Evolutionary conservation across 805 yeast species (phyloP), one percentile per base, ranked within the genome.

Genomic region (Kodamaea lidongshanica): DNA sequence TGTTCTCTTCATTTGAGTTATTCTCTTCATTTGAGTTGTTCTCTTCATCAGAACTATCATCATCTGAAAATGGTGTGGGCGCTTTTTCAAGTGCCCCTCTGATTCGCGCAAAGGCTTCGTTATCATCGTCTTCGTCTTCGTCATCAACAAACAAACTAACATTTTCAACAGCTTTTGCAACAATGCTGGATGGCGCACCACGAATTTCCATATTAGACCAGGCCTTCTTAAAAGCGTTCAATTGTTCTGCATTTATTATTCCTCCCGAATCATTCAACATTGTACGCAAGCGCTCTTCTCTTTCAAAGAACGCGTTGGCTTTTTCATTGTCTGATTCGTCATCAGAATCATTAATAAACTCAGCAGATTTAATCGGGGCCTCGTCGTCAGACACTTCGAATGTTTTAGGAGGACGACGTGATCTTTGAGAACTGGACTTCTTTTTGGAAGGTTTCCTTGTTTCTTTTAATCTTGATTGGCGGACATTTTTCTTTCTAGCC

Each of bases 291-390:
- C 58, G 52, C 33, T 61, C 60, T 42, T 80, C 88, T 35, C 72
- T 64, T 24, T 54, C 75, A 46, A 71, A 79, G 45, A 79, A 79
- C 17, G 43, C 63, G 3, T 44, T 47, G 30, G 67, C 73, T 23
- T 61, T 60, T 27, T 75, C 84, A 9, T 64, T 74, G 43, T 77
- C 84, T 4, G 72, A 63, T 7, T 69, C 77, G 43, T 77, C 83
- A 46, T 78, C 86, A 2, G 83, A 75, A 30, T 70, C 79, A 29
- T 60, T 60, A 26, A 79, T 69, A 40, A 54, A 70, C 33, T 70
- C 76, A 4, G 77, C 55, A 1, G 86, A 78, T 25, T 68, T 61
- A 29, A 54, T 45, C 5, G 44, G 39, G 7, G 25, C 12, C 18
- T 28, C 63, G 18, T 49, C 58, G 21, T 56, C 66, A 14, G 65